Conservation (phyloP, 1,139 yeast genomes). For the Meyerozyma sp. region DNA sequence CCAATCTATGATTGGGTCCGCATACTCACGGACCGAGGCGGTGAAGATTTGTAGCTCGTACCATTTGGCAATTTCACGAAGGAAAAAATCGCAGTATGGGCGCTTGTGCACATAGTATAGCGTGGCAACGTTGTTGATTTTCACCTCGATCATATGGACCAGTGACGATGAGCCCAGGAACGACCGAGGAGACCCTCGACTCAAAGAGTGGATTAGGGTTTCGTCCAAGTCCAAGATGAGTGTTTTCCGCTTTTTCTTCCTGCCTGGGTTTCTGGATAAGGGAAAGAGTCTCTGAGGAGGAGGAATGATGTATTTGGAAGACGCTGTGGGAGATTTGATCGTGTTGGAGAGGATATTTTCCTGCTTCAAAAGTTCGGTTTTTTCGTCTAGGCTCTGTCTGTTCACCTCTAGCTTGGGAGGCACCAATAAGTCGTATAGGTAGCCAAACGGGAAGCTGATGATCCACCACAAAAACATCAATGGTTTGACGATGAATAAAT, state of each 20-base stretch:
- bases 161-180: slow-evolving; percentile 36
- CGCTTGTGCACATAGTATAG: slow-evolving; percentile 87
- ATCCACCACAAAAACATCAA: slow-evolving; percentile 36
- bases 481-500: slow-evolving; percentile 40
- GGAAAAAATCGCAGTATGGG: slow-evolving; percentile 83
- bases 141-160: slow-evolving; percentile 82
- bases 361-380: slow-evolving; percentile 38
- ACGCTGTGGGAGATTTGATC: slow-evolving; percentile 53
- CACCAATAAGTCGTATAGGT: slow-evolving; percentile 21
- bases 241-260: slow-evolving; percentile 48
- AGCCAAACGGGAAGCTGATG: slow-evolving; percentile 44
- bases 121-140: slow-evolving; percentile 62
- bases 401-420: neutral
- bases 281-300: slow-evolving; percentile 46
- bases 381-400: slow-evolving; percentile 19
- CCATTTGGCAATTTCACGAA: slow-evolving; percentile 79
- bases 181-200: slow-evolving; percentile 51
- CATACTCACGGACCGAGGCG: slow-evolving; percentile 91
- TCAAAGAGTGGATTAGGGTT: slow-evolving; percentile 84
- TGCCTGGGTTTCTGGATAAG: slow-evolving; percentile 36
- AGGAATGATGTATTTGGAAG: slow-evolving; percentile 44
- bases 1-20: slow-evolving; percentile 96
- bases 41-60: slow-evolving; percentile 86
- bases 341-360: slow-evolving; percentile 37
- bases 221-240: slow-evolving; percentile 88